phyloP scores from a whole-genome alignment of 495 filamentous ascomycete genomes.

The Aspergillus cavernicola region DNA sequence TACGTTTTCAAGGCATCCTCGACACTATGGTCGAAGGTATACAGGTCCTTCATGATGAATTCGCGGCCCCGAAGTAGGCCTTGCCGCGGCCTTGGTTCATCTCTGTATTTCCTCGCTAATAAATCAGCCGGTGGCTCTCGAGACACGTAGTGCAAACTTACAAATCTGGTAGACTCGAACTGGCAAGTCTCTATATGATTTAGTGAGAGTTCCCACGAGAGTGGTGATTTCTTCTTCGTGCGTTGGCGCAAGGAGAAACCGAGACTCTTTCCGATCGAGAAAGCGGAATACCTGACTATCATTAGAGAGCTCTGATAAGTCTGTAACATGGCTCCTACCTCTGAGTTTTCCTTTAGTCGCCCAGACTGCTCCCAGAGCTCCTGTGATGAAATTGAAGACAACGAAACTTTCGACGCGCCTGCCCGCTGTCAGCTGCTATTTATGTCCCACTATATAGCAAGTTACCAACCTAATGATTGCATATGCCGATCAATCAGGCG shows the following conservation, averaged over 20 bases:
- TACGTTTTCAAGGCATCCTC: conserved; percentile 74
- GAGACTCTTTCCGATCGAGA: conserved; percentile 69
- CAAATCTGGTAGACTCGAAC: conserved; percentile 88
- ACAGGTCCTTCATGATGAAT: conserved; percentile 97
- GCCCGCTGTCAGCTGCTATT: conserved; percentile 15
- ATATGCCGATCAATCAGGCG: conserved; percentile 85
- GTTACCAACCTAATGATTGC: conserved; percentile 60
- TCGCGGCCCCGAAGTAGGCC: conserved; percentile 88
- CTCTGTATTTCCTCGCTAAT: conserved; percentile 86
- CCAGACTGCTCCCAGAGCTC: conserved; percentile 74
- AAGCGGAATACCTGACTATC: conserved; percentile 72
- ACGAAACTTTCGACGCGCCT: conserved; percentile 83
- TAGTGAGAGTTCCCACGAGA: conserved; percentile 67
- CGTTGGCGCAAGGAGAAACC: conserved; percentile 81
- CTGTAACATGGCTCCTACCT: conserved; percentile 42
- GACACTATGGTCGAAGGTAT: conserved; percentile 79
- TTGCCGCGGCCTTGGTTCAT: conserved; percentile 83
- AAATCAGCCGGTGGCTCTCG: conserved; percentile 7
- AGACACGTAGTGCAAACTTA: conserved; percentile 31
- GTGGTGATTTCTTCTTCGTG: conserved; percentile 95
- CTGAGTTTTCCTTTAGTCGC: conserved; percentile 55
- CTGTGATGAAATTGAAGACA: conserved; percentile 86
- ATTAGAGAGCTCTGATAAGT: conserved; percentile 11
- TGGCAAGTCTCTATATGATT: conserved; percentile 84
- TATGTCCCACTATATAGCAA: not conserved